Conservation (phyloP, 495 filamentous ascomycete species). For the Aspergillus bertholletiae region DNA sequence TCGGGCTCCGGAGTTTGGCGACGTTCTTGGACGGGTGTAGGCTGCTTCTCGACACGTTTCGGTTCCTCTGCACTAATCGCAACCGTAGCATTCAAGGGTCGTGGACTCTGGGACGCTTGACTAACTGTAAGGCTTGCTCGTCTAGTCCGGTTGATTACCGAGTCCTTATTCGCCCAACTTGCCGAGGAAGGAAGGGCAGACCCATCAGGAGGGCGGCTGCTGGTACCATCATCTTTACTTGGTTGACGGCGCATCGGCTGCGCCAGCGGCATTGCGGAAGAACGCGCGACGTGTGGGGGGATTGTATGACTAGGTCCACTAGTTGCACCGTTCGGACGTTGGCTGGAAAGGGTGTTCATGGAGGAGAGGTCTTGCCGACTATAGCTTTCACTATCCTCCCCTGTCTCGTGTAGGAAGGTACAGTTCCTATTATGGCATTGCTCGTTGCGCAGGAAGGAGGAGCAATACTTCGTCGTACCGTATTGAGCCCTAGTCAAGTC, state of each 20-base stretch:
- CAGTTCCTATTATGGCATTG: slow-evolving; percentile 90
- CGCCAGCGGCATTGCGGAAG: slow-evolving; percentile 47
- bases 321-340: slow-evolving; percentile 48
- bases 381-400: slow-evolving; percentile 95
- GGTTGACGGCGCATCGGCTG: slow-evolving; percentile 71
- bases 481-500: slow-evolving; percentile 70
- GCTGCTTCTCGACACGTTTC: slow-evolving; percentile 36
- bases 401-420: slow-evolving; percentile 96
- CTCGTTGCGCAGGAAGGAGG: slow-evolving; percentile 90
- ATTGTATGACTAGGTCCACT: slow-evolving; percentile 17
- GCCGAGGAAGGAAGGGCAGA: slow-evolving; percentile 89
- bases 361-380: slow-evolving; percentile 92
- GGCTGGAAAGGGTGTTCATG: slow-evolving; percentile 84
- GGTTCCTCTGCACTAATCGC: slow-evolving; percentile 40
- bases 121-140: slow-evolving; percentile 74
- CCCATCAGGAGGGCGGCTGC: slow-evolving; percentile 57
- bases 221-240: slow-evolving; percentile 71
- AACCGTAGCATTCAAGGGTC: slow-evolving; percentile 58
- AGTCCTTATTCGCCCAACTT: slow-evolving; percentile 84
- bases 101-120: slow-evolving; percentile 76
- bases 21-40: slow-evolving; percentile 21
- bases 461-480: slow-evolving; percentile 98
- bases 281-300: slow-evolving; percentile 23
- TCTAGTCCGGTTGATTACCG: slow-evolving; percentile 62
- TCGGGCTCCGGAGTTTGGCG: slow-evolving; percentile 23